Evolutionary conservation across 2,329 filamentous ascomycete genomes (phyloP).

Genomic region (Alternaria ethzedia): DNA sequence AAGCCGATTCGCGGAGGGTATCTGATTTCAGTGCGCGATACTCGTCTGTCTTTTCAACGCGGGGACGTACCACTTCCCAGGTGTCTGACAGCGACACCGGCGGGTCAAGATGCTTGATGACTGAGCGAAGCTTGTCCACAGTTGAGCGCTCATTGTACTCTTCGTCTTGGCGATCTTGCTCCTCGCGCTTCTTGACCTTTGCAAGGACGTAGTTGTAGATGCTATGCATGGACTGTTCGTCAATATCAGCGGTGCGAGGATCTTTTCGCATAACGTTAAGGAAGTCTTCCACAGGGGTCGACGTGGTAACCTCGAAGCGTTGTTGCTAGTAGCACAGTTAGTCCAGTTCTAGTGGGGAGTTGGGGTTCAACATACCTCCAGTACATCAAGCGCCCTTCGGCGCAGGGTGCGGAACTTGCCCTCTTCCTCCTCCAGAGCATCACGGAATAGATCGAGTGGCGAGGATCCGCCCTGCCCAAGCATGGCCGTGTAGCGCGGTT

Average conservation of each 20-base stretch:
- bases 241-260: constrained; percentile 85
- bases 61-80: constrained; percentile 85
- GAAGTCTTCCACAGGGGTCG: constrained; percentile 90
- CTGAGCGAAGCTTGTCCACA: constrained; percentile 81
- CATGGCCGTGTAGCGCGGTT: constrained; percentile 83
- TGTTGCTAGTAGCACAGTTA: constrained; percentile 67
- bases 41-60: constrained; percentile 81
- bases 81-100: constrained; percentile 78
- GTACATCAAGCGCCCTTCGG: constrained; percentile 84
- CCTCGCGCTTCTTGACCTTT: constrained; percentile 79
- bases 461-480: constrained; percentile 83
- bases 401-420: constrained; percentile 79
- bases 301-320: constrained; percentile 86
- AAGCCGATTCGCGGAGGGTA: constrained; percentile 80
- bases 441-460: constrained; percentile 94
- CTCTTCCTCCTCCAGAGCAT: constrained; percentile 92
- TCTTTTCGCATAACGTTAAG: constrained; percentile 81
- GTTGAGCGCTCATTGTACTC: constrained; percentile 87
- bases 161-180: constrained; percentile 80
- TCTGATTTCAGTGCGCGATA: constrained; percentile 84
- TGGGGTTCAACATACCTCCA: constrained; percentile 71
- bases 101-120: constrained; percentile 89
- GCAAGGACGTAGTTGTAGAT: constrained; percentile 90
- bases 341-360: neutral
- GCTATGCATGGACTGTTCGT: constrained; percentile 76